Evolutionary conservation across 2,329 filamentous ascomycete species (phyloP).

Genomic region (Aaosphaeria arxii): DNA sequence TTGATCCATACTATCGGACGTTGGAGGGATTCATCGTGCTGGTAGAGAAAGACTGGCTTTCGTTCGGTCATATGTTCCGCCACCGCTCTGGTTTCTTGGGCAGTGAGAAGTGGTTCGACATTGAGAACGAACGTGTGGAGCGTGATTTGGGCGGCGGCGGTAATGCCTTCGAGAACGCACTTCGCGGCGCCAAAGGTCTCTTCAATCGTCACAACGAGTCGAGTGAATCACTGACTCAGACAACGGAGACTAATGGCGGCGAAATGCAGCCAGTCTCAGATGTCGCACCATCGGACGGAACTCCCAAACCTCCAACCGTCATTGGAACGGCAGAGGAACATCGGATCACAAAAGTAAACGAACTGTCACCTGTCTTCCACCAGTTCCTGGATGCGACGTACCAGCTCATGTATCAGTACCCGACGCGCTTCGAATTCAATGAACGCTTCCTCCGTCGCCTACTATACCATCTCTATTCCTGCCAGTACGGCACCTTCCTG

Average conservation of each 20-base stretch:
- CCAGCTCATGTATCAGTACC: slow-evolving; percentile 81
- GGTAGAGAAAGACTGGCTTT: slow-evolving; percentile 96
- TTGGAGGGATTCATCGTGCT: slow-evolving; percentile 92
- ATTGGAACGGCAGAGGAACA: slow-evolving; percentile 51
- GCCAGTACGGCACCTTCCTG: slow-evolving; percentile 94
- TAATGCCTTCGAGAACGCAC: slow-evolving; percentile 81
- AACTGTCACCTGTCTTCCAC: slow-evolving; percentile 94
- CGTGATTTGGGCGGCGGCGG: slow-evolving; percentile 44
- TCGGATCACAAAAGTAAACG: slow-evolving; percentile 77
- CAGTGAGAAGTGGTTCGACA: slow-evolving; percentile 90
- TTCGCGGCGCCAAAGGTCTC: slow-evolving; percentile 82
- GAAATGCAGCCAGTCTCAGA: slow-evolving; percentile 49
- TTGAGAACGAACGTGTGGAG: slow-evolving; percentile 76
- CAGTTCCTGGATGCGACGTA: slow-evolving; percentile 95
- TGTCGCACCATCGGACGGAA: slow-evolving; percentile 39
- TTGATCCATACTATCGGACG: slow-evolving; percentile 94
- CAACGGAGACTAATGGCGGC: slow-evolving; percentile 47
- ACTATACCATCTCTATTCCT: slow-evolving; percentile 91
- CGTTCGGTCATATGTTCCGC: slow-evolving; percentile 97
- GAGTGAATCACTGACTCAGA: slow-evolving; percentile 60
- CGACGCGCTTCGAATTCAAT: slow-evolving; percentile 91
- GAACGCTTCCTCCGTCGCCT: slow-evolving; percentile 87
- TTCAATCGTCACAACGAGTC: slow-evolving; percentile 78
- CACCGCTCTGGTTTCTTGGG: slow-evolving; percentile 84
- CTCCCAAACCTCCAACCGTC: slow-evolving; percentile 29